Evolutionary conservation across 164 flowering plant species (phyloP), one percentile per base, ranked within the genome.

Genomic region (Santalum album): DNA sequence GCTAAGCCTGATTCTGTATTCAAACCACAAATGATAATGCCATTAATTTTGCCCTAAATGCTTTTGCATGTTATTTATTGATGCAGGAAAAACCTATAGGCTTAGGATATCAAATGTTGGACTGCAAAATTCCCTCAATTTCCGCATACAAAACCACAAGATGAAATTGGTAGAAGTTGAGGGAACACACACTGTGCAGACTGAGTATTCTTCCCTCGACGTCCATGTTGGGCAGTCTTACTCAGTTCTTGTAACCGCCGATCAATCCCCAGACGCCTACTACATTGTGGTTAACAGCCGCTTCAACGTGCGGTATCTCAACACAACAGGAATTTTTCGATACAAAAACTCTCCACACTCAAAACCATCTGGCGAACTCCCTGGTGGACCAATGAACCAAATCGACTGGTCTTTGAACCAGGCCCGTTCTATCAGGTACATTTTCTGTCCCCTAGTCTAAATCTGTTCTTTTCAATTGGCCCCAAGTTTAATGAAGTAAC

Each of bases 361-460:
- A 60, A 3, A 80, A 74, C 48, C 65, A 81, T 12, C 5, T 0
- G 94, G 89, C 45, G 86, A 87, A 12, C 65, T 64, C 34, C 94
- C 94, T 0, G 94, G 90, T 53, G 96, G 94, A n/a, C 96, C 96
- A 3, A 88, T 92, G 56, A 73, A 72, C 55, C 77, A 88, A 49
- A 60, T 88, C 48, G 94, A 83, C 60, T 83, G 86, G 90, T 88
- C 96, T 17, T 75, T 88, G 12, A 83, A 82, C 68, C 96, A 88
- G 56, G 96, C 96, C 38, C 88, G 90, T n/a, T 69, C 87, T 23
- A 81, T 88, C 62, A 81, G 89, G 94, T 85, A 42, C 43, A 5
- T n/a, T n/a, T n/a, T n/a, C n/a, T n/a, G n/a, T n/a, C n/a, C n/a
- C n/a, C n/a, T n/a, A n/a, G n/a, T n/a, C n/a, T n/a, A n/a, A n/a